A percentile compares a stretch with the other conserved stretches of the same genome.
Conservation (phyloP, 805 yeast species). For the Starmerella geochares region DNA sequence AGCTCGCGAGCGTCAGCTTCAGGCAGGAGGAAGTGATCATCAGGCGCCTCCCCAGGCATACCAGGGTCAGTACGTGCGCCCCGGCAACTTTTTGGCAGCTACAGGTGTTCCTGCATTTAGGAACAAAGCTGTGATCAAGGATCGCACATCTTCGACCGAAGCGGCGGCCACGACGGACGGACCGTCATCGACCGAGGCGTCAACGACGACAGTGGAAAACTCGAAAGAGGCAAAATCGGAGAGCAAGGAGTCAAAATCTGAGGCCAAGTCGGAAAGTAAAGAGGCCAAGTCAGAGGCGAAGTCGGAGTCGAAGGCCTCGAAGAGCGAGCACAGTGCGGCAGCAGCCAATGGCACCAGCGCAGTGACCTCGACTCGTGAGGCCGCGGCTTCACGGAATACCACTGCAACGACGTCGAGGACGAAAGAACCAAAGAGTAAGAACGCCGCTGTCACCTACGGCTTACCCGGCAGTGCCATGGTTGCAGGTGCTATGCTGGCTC, state of each 20-base stretch:
- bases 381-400: background rate
- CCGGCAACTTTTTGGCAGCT: background rate
- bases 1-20: background rate
- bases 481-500: conserved; percentile 16
- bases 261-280: conserved; percentile 15
- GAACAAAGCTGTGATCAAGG: conserved; percentile 15
- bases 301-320: conserved; percentile 11
- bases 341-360: conserved; percentile 8
- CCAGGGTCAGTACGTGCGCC: background rate
- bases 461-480: conserved; percentile 19
- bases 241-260: conserved; percentile 13
- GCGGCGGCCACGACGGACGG: background rate
- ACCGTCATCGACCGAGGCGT: background rate
- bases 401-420: background rate
- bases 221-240: background rate
- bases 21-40: background rate
- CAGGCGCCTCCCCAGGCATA: background rate
- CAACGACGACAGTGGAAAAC: too few species aligned
- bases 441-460: conserved; percentile 9
- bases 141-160: conserved; percentile 1
- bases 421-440: conserved; percentile 7
- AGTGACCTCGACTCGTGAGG: conserved; percentile 5
- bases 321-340: conserved; percentile 1
- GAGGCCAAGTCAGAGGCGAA: conserved; percentile 16
- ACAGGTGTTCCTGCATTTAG: conserved; percentile 9